Conservation (phyloP, 1,139 yeast species). For the Yamadazyma blattariae region DNA sequence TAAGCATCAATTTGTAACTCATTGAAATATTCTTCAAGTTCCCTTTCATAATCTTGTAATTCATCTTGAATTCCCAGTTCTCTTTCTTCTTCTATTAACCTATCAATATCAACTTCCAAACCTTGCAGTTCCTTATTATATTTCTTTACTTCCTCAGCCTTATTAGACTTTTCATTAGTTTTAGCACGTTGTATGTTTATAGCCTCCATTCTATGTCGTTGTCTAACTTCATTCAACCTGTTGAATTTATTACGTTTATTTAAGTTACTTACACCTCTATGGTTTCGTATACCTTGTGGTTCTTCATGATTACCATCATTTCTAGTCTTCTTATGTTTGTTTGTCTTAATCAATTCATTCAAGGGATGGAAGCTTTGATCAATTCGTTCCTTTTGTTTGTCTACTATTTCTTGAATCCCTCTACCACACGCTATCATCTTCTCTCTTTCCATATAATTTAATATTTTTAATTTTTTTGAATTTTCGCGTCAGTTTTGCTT, state of each 20-base stretch:
- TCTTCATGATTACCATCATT: neutral
- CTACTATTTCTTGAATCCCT: conserved; percentile 8
- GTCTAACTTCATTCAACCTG: conserved; percentile 26
- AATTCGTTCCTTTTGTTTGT: conserved; percentile 19
- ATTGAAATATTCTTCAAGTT: conserved; percentile 13
- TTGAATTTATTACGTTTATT: conserved; percentile 28
- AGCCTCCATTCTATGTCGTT: conserved; percentile 24
- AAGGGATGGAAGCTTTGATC: conserved; percentile 20
- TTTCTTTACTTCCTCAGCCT: too few species aligned
- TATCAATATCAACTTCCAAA: conserved; percentile 24
- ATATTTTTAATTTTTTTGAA: too few species aligned
- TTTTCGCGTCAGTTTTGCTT: too few species aligned
- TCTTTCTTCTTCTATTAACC: conserved; percentile 29
- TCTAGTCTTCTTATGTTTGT: conserved; percentile 1
- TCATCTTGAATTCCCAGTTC: conserved; percentile 14
- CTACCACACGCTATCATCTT: conserved; percentile 1
- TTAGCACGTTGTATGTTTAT: conserved; percentile 24
- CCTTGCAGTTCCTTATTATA: conserved; percentile 17
- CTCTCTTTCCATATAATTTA: neutral
- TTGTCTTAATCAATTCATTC: conserved; percentile 13
- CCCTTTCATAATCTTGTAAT: conserved; percentile 12
- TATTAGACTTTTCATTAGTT: conserved; percentile 16
- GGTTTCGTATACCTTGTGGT: conserved; percentile 8
- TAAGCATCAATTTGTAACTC: conserved; percentile 1
- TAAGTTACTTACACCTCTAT: conserved; percentile 7